Evolutionary conservation across 441 rosid species (phyloP).

Genomic region (Pelargonium exstipulatum): DNA sequence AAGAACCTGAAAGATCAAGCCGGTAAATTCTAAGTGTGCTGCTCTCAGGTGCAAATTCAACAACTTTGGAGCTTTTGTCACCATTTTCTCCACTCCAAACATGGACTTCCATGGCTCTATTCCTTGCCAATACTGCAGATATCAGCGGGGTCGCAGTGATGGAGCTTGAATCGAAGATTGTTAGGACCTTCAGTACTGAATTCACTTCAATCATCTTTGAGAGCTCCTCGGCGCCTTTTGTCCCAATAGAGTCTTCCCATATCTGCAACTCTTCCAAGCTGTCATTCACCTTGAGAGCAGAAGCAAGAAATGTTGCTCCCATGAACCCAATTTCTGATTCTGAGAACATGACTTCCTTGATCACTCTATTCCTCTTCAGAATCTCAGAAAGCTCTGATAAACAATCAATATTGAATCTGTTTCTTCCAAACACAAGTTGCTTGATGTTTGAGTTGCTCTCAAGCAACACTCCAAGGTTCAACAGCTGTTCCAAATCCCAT

Average conservation of each 20-base stretch:
- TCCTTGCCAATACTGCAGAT: conserved; percentile 82
- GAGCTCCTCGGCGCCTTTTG: conserved; percentile 88
- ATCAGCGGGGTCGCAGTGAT: conserved; percentile 67
- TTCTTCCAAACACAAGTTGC: conserved; percentile 51
- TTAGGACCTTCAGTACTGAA: conserved; percentile 62
- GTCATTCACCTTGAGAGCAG: conserved; percentile 58
- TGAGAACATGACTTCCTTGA: conserved; percentile 56
- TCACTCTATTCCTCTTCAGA: conserved; percentile 44
- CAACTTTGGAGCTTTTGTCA: conserved; percentile 58
- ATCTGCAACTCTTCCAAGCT: conserved; percentile 81
- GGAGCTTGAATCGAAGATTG: conserved; percentile 62
- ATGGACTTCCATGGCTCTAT: conserved; percentile 74
- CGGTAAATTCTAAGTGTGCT: conserved; percentile 58
- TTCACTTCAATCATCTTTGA: conserved; percentile 88
- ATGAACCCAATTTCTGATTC: conserved; percentile 50
- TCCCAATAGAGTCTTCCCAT: conserved; percentile 89
- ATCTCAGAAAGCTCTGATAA: conserved; percentile 50
- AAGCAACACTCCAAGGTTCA: conserved; percentile 49
- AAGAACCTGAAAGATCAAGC: conserved; percentile 59
- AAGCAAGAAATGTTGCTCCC: conserved; percentile 64
- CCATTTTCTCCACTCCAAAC: conserved; percentile 64
- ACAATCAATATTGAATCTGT: conserved; percentile 47
- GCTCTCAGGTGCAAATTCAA: conserved; percentile 72
- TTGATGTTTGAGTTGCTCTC: conserved; percentile 52
- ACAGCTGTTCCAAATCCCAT: conserved; percentile 55